Base-by-base conservation (phyloP, 2,329 filamentous ascomycete species). In the Albifimbria verrucaria region DNA sequence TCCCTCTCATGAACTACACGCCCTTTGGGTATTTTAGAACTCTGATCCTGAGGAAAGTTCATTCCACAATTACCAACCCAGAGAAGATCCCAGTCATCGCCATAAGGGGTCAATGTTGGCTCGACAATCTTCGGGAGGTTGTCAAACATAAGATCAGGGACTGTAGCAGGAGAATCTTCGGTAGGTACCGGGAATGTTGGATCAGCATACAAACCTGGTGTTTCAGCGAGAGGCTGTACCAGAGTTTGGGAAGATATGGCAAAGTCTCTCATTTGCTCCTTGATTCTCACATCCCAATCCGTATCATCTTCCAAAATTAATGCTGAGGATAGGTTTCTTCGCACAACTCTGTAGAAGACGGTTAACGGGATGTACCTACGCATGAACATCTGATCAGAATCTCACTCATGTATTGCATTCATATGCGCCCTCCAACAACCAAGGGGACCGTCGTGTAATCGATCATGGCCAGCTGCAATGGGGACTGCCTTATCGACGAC, bases 221-320 rank as follows among this genome's bases (percentile, higher is more conserved):
- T 22, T n/a, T 54, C 52, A 3, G 25, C 32, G 4, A 62, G 44
- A 4, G 71, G 69, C 49, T 73, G 70, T 2, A 62, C 65, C 24
- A 72, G 69, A 0, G 65, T 66, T 15, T 63, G 65, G 3, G 68
- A 65, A 0, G 72, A 71, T 18, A 61, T 57, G 1, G 75, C 71
- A 36, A 77, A 73, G 45, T 67, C 56, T 24, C 60, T 67, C 17
- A 83, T 70, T 58, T 84, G 80, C 0, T 65, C 49, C 26, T 77
- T 77, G 22, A 83, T 62, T 0, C 72, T 67, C 12, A 82, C 64
- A 52, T 83, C 81, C 81, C 81, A 84, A 65, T 84, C 80, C 20
- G 75, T 72, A 52, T 83, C 80, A 58, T 83, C 80, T 59, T 84
- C 81, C 23, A 83, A 62, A 24, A 83, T 77, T 2, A 83, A 65